A percentile compares a stretch with the other conserved stretches of the same genome.
These are phyloP conservation scores for Cydonia oblonga DNA, from an alignment of 331 rosid species.

Conservation along the genomic window DNA sequence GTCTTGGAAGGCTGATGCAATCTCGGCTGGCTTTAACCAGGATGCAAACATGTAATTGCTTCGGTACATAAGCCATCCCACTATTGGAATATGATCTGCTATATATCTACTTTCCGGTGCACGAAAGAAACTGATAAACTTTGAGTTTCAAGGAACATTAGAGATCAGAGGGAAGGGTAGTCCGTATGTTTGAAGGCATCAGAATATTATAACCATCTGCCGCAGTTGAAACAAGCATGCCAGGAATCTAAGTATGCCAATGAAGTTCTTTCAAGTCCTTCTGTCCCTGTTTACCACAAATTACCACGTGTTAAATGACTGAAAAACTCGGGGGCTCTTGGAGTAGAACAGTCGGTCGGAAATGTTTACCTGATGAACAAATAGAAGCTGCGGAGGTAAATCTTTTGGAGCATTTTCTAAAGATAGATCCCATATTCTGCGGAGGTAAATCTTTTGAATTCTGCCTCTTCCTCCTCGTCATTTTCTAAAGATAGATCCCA, in stretches of 20 bases:
- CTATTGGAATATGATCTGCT: neutral
- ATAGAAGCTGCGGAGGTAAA: conserved; percentile 84
- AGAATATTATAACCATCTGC: conserved; percentile 81
- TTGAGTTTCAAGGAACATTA: conserved; percentile 30
- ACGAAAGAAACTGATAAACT: neutral
- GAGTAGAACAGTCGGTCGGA: neutral
- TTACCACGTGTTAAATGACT: neutral
- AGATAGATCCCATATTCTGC: conserved; percentile 91
- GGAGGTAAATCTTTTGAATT: conserved; percentile 86
- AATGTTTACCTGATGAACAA: conserved; percentile 75
- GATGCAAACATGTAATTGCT: neutral
- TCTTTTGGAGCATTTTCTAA: conserved; percentile 80
- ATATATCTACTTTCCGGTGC: neutral
- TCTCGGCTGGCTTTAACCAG: too few relatives aligned
- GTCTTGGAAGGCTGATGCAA: too few relatives aligned
- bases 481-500: conserved; percentile 90
- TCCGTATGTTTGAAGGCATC: conserved; percentile 90
- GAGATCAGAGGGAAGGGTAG: conserved; percentile 65
- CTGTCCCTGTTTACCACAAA: conserved; percentile 54
- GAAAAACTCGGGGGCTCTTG: neutral
- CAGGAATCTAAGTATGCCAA: conserved; percentile 93
- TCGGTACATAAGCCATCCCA: neutral
- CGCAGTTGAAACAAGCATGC: conserved; percentile 88
- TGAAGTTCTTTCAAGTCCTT: conserved; percentile 85
- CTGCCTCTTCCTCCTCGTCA: conserved; percentile 93